These are phyloP conservation scores for Chlorella vulgaris DNA, from an alignment of 139 green algal species.

Conservation along the genomic window DNA sequence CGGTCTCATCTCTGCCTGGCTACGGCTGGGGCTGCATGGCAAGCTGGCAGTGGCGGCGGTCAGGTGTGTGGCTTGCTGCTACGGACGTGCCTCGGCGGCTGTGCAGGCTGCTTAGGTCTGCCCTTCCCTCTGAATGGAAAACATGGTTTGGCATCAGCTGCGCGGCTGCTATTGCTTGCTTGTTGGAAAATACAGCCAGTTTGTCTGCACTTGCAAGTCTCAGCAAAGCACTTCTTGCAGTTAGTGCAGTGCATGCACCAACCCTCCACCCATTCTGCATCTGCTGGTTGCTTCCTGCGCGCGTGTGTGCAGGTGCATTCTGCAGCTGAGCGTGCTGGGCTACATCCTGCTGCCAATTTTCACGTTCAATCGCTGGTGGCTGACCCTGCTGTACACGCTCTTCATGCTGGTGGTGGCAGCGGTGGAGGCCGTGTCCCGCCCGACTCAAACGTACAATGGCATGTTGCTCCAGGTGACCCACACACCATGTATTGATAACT, in stretches of 20 bases:
- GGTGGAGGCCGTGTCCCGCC: slow-evolving; percentile 68
- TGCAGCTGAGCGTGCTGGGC: slow-evolving; percentile 75
- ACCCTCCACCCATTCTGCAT: too few species aligned
- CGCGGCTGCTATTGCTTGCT: too few species aligned
- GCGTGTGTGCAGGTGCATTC: slow-evolving; percentile 41
- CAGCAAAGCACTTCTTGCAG: too few species aligned
- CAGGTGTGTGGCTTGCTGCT: slow-evolving; percentile 28
- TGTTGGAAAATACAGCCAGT: too few species aligned
- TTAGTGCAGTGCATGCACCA: too few species aligned
- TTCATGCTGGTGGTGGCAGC: slow-evolving; percentile 79
- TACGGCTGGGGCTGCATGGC: slow-evolving; percentile 51
- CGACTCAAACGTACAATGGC: slow-evolving; percentile 45
- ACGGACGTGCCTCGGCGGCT: too few species aligned
- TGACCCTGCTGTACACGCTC: slow-evolving; percentile 61
- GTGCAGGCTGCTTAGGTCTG: too few species aligned
- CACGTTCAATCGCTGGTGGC: slow-evolving; percentile 45
- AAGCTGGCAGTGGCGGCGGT: slow-evolving; percentile 40
- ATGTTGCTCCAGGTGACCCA: slow-evolving; percentile 28
- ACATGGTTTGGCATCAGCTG: too few species aligned
- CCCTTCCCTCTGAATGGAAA: too few species aligned
- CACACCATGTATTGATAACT: too few species aligned
- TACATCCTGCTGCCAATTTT: slow-evolving; percentile 85
- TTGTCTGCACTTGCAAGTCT: too few species aligned
- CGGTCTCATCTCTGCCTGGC: slow-evolving; percentile 41
- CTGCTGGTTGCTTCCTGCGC: too few species aligned